phyloP scores from a whole-genome alignment of 331 rosid genomes.

The Malus hybrid region DNA sequence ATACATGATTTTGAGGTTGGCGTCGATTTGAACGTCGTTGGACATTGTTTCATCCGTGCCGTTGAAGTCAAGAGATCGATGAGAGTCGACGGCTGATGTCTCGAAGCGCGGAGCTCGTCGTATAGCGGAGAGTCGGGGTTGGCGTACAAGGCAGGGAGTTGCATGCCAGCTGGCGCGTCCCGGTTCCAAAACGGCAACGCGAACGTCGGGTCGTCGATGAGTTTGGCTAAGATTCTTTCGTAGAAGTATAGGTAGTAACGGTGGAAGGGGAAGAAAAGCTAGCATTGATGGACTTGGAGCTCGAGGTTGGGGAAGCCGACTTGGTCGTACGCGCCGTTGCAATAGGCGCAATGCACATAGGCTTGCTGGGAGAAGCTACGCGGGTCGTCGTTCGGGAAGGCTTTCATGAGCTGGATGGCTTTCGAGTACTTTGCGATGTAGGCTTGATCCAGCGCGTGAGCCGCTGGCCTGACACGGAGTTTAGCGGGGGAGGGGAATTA shows the following conservation, averaged over 20 bases:
- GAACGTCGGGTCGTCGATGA: conserved; percentile 59
- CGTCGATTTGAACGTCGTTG: not conserved
- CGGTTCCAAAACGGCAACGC: conserved; percentile 76
- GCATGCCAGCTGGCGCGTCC: conserved; percentile 59
- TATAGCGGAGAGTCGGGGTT: conserved; percentile 42
- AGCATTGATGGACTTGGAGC: conserved; percentile 53
- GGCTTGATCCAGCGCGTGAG: conserved; percentile 37
- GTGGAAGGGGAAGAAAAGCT: conserved; percentile 83
- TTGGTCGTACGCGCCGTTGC: conserved; percentile 63
- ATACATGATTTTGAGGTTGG: conserved; percentile 56
- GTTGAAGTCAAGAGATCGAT: conserved; percentile 38
- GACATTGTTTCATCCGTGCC: not conserved
- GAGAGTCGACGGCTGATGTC: conserved; percentile 44
- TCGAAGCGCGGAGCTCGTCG: conserved; percentile 22
- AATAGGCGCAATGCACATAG: conserved; percentile 69
- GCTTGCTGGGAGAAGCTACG: conserved; percentile 69
- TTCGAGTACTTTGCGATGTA: conserved; percentile 45
- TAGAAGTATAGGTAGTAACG: conserved; percentile 60
- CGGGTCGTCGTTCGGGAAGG: conserved; percentile 52
- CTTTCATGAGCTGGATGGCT: conserved; percentile 56
- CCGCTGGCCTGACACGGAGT: conserved; percentile 47
- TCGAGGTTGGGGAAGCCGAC: conserved; percentile 57
- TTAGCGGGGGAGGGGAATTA: conserved; percentile 1
- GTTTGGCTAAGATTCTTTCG: conserved; percentile 58
- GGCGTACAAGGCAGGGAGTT: conserved; percentile 37